Base-by-base conservation (phyloP, 2,329 filamentous ascomycete species). In the Venturia aucupariae region DNA sequence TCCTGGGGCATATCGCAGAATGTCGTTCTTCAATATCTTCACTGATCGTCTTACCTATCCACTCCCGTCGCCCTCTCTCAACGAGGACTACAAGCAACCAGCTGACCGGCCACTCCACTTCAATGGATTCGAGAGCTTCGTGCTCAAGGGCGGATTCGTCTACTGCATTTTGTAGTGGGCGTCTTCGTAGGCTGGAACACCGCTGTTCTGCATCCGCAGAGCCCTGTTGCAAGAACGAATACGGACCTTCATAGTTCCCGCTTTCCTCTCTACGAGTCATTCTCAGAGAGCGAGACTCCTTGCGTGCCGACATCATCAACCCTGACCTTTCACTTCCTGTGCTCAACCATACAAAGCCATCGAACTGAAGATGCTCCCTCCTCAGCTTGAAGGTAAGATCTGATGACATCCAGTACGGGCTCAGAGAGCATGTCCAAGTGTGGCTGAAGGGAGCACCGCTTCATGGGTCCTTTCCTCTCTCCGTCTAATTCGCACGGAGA, bases 241-340 rank as follows among this genome's bases (percentile, higher is more conserved):
- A 48, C 68, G 78, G 79, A 78, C 79, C 78, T 77, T 81, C 80
- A 82, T 82, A 82, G 80, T 82, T 80, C 80, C 80, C 77, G 75
- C 76, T 78, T 78, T 74, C 74, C 78, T 78, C 77, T 78, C 72
- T 72, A 67, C 72, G 73, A 71, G 66, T 70, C 60, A 71, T 70
- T 77, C 72, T 77, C 73, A 74, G 74, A 74, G 74, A 77, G 77
- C 77, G 77, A 79, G 80, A 80, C 80, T 82, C 80, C 80, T 78
- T 77, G 77, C 72, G 75, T 75, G 78, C 79, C 78, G 75, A 81
- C 79, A 81, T 76, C 19, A 19, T 51, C 15, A 65, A 32, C 15
- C 46, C 60, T 19, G 70, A 72, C 69, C 42, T 73, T 62, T 72
- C 2, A 69, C 64, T n/a, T n/a, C n/a, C n/a, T 65, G 71, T 73